These are phyloP conservation scores for Xylariaceae sp. DNA, from an alignment of 2,329 filamentous ascomycete genomes.

Conservation along the genomic window DNA sequence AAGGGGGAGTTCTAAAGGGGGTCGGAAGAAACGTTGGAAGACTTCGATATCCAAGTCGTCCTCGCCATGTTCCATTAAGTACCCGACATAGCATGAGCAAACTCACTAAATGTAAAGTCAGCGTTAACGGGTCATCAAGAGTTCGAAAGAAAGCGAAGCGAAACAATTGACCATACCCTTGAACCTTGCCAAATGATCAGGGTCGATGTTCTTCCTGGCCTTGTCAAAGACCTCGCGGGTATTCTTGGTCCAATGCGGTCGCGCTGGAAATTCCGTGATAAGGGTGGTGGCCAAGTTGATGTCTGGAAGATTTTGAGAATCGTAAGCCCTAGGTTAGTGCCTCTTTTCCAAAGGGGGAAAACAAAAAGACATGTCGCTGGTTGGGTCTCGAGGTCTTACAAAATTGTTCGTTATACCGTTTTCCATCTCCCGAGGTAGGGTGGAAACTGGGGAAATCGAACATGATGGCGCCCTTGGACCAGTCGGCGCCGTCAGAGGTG, in stretches of 20 bases:
- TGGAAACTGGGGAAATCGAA: slow-evolving; percentile 48
- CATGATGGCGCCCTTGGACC: slow-evolving; percentile 46
- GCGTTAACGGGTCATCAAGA: too few species aligned
- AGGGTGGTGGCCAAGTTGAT: slow-evolving; percentile 41
- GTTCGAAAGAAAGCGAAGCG: not conserved
- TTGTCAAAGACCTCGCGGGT: slow-evolving; percentile 42
- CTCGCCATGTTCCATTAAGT: too few species aligned
- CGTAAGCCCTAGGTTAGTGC: slow-evolving; percentile 1
- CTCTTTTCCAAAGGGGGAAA: too few species aligned
- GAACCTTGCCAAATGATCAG: slow-evolving; percentile 40
- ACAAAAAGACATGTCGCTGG: too few species aligned
- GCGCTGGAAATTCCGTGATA: slow-evolving; percentile 44
- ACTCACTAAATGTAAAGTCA: too few species aligned
- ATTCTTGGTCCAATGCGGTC: slow-evolving; percentile 51
- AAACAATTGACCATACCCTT: slow-evolving; percentile 39
- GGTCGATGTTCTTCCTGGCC: slow-evolving; percentile 42
- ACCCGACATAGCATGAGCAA: too few species aligned
- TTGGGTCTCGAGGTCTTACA: slow-evolving; percentile 35
- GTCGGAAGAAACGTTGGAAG: too few species aligned
- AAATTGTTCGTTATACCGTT: slow-evolving; percentile 46
- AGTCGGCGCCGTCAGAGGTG: slow-evolving; percentile 44
- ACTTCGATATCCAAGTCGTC: too few species aligned
- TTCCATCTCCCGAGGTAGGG: slow-evolving; percentile 39
- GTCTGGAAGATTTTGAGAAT: slow-evolving; percentile 28
- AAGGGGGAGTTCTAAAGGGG: too few species aligned